Evolutionary conservation across 306 rosid genomes (phyloP), one percentile per base, ranked within the genome.

Genomic region (Dicorynia guianensis): DNA sequence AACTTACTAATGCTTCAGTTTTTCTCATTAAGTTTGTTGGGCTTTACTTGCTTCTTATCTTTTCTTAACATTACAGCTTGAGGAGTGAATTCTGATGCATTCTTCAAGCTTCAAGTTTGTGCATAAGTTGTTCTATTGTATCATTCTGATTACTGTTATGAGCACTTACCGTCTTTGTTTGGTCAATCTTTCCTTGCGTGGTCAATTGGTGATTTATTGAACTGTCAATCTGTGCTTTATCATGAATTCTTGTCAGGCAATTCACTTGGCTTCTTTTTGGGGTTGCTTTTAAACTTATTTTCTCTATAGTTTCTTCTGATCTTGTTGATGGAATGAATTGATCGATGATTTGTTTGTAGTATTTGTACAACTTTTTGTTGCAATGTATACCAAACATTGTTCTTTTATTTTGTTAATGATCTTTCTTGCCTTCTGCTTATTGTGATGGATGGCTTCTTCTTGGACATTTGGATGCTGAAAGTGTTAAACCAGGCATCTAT

Each of bases 1-100:
- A 7, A 30, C 69, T 72, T 68, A 19, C 47, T 33, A 63, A 58
- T 72, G 5, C 72, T 68, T 52, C 46, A 52, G 15, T 15, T 79
- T 67, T 34, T 34, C 14, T 61, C 46, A 30, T 12, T 19, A 4
- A 18, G 67, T 72, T 42, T 61, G 34, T 39, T 72, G 35, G 63
- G 74, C 58, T 75, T n/a, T 69, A 38, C 59, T 40, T 73, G 36
- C 38, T 67, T 84, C 59, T 68, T 74, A 38, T 63, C 59, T 82
- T 78, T 63, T 60, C 56, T 60, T 47, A 66, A 76, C 17, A 43
- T 67, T 56, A 55, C 34, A 68, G 14, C 20, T 77, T 69, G 64
- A 61, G 40, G 53, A 67, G 65, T 66, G 68, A 57, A 33, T 56
- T 68, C 42, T 80, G 60, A 52, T 79, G 38, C 8, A 25, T 40